Conservation (phyloP, 2,329 filamentous ascomycete genomes). For the Cercospora zeae-maydis region DNA sequence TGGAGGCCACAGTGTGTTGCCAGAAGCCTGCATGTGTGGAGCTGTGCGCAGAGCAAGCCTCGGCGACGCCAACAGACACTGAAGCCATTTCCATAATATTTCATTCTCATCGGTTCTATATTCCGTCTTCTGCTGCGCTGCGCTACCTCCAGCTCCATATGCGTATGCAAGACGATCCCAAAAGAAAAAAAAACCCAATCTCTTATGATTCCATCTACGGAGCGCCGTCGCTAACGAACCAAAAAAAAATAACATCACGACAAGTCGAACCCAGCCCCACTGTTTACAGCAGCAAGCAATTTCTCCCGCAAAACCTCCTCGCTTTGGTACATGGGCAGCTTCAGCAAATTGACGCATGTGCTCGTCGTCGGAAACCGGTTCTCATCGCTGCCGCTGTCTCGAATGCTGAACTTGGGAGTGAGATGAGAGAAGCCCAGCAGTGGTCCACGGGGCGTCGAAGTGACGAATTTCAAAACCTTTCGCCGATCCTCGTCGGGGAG, state of each 20-base stretch:
- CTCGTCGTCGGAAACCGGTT: conserved; percentile 83
- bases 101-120: neutral
- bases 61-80: no score
- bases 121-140: neutral
- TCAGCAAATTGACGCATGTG: conserved; percentile 92
- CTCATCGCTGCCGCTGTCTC: conserved; percentile 75
- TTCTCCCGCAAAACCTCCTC: conserved; percentile 68
- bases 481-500: conserved; percentile 74
- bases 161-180: no score
- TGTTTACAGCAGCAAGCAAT: conserved; percentile 82
- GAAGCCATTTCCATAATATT: neutral
- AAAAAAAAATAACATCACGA: conserved; percentile 52
- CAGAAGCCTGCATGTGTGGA: no score
- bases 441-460: conserved; percentile 84
- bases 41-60: no score
- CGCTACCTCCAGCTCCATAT: neutral
- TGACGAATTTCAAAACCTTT: conserved; percentile 92
- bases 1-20: neutral
- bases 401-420: conserved; percentile 81
- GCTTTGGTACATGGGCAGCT: conserved; percentile 76
- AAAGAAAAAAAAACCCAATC: neutral
- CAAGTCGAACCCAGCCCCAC: conserved; percentile 84
- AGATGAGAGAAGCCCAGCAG: conserved; percentile 84
- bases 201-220: neutral
- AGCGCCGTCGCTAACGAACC: conserved; percentile 8